phyloP scores from a whole-genome alignment of 129 eudicot genomes.

The Tanacetum coccineum region DNA sequence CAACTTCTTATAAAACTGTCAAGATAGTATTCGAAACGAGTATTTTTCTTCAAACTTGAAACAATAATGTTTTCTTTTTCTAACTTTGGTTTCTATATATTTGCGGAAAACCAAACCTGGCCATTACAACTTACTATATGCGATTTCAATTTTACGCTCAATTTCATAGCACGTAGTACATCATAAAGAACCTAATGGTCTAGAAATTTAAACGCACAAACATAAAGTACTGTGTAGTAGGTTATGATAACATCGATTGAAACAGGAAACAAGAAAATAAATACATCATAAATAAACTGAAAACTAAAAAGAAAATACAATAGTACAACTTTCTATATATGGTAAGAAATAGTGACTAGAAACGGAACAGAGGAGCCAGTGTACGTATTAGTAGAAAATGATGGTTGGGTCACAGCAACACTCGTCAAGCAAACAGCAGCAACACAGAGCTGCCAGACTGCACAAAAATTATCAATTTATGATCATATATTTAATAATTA shows the following conservation, averaged over 20 bases:
- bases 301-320: not conserved
- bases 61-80: too few relatives aligned
- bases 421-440: conserved; percentile 80
- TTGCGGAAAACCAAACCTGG: too few relatives aligned
- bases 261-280: conserved; percentile 3
- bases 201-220: too few relatives aligned
- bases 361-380: not conserved
- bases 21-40: too few relatives aligned
- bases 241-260: not conserved
- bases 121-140: too few relatives aligned
- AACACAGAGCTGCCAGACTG: conserved; percentile 88
- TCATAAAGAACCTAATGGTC: too few relatives aligned
- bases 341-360: not conserved
- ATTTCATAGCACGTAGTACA: too few relatives aligned
- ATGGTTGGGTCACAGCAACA: conserved; percentile 92
- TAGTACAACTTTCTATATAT: not conserved
- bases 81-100: too few relatives aligned
- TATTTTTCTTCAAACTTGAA: too few relatives aligned
- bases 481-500: not conserved
- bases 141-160: too few relatives aligned
- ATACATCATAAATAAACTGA: not conserved
- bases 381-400: conserved; percentile 34
- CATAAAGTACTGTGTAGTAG: too few relatives aligned
- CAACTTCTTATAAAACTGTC: too few relatives aligned
- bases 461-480: not conserved